phyloP scores from a whole-genome alignment of 177 flowering plant genomes.

The Vitis hybrid region DNA sequence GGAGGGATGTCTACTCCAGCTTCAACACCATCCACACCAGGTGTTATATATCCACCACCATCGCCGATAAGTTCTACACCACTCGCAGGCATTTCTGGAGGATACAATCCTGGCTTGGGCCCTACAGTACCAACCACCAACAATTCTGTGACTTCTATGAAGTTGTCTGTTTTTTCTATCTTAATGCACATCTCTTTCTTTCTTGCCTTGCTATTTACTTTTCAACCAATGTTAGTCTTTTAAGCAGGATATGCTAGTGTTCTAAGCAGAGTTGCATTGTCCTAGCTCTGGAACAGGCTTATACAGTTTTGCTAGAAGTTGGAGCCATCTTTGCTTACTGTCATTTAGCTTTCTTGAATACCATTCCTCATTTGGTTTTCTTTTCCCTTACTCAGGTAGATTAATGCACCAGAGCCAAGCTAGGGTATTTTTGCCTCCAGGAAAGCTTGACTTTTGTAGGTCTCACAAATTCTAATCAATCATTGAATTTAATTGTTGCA shows the following conservation, averaged over 20 bases:
- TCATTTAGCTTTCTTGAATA: neutral
- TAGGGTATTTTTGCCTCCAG: conserved; percentile 1
- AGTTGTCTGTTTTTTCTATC: neutral
- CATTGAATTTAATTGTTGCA: neutral
- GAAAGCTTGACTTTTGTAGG: conserved; percentile 5
- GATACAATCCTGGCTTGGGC: conserved; percentile 24
- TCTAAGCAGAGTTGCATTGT: neutral
- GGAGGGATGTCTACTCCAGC: conserved; percentile 26
- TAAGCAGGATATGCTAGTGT: conserved; percentile 1
- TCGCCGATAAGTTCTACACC: conserved; percentile 7
- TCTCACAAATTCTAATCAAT: conserved; percentile 9
- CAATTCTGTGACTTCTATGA: conserved; percentile 13
- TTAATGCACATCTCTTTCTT: conserved; percentile 1
- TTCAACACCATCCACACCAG: conserved; percentile 18
- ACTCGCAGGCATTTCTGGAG: conserved; percentile 1
- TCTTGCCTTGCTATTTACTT: conserved; percentile 12
- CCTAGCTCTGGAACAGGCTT: conserved; percentile 3
- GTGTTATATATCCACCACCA: neutral
- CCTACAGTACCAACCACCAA: conserved; percentile 20
- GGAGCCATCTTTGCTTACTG: conserved; percentile 6
- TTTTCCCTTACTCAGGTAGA: conserved; percentile 3
- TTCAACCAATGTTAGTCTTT: conserved; percentile 4
- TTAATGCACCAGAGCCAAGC: neutral
- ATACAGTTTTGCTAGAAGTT: conserved; percentile 23
- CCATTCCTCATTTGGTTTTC: neutral